These are phyloP conservation scores for Pinus taeda DNA, from an alignment of 75 land plant species.

Conservation along the genomic window DNA sequence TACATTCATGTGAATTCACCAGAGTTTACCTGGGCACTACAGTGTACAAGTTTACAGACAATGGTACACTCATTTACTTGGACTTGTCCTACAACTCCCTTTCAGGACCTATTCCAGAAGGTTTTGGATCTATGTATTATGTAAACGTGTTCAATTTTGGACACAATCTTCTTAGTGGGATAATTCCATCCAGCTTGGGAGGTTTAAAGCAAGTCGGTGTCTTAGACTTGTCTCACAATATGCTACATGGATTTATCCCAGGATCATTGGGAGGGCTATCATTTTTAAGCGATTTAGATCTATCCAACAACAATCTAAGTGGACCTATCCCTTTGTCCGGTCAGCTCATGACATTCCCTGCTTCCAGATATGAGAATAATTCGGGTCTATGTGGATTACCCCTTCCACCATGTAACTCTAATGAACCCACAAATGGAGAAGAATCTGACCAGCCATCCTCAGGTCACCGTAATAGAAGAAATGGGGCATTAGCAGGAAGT, in stretches of 20 bases:
- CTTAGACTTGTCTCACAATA: constrained; percentile 61
- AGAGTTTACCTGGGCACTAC: constrained; percentile 56
- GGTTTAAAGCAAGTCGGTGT: constrained; percentile 41
- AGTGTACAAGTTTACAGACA: constrained; percentile 39
- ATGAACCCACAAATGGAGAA: background rate
- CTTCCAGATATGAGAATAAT: constrained; percentile 52
- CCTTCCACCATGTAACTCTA: constrained; percentile 38
- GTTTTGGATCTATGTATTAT: constrained; percentile 44
- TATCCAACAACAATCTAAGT: constrained; percentile 71
- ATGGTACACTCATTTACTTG: constrained; percentile 58
- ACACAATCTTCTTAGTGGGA: constrained; percentile 60
- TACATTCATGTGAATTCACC: constrained; percentile 53
- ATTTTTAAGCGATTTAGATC: constrained; percentile 57
- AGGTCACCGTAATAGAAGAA: background rate
- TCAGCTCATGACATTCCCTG: constrained; percentile 57
- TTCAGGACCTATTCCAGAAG: constrained; percentile 51
- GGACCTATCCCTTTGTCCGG: constrained; percentile 78
- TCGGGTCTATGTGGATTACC: constrained; percentile 59
- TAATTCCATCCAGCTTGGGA: constrained; percentile 56
- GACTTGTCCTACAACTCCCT: constrained; percentile 66
- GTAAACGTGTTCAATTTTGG: constrained; percentile 69
- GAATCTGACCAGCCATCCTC: background rate
- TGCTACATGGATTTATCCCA: constrained; percentile 52
- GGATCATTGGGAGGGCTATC: constrained; percentile 40
- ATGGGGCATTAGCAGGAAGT: constrained; percentile 15